Evolutionary conservation across 2,329 filamentous ascomycete genomes (phyloP).

Genomic region (Decorospora gaudefroyi): DNA sequence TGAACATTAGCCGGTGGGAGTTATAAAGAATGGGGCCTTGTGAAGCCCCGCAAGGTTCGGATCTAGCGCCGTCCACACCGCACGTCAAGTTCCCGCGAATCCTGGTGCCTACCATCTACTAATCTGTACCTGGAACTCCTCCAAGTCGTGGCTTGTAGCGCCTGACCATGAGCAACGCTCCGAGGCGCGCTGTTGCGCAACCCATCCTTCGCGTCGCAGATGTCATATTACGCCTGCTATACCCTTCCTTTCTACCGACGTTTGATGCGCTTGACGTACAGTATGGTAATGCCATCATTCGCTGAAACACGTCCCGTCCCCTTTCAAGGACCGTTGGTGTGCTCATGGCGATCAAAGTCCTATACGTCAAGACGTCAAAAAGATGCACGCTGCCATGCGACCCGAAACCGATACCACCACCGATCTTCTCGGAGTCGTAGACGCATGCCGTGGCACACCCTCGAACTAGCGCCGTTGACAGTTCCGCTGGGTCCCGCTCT

Average conservation of each 20-base stretch:
- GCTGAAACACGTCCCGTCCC: conserved; percentile 23
- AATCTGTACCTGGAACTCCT: conserved; percentile 19
- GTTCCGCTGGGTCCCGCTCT: conserved; percentile 11
- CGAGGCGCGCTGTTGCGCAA: conserved; percentile 13
- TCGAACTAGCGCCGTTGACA: conserved; percentile 24
- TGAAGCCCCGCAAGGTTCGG: conserved; percentile 5
- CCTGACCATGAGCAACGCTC: conserved; percentile 30
- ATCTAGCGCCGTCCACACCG: conserved; percentile 13
- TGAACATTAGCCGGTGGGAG: conserved; percentile 14
- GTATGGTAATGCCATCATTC: conserved; percentile 27
- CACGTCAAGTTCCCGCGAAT: conserved; percentile 15
- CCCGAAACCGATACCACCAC: conserved; percentile 33
- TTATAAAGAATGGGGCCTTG: conserved; percentile 6
- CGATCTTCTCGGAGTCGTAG: conserved; percentile 25
- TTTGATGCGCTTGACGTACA: conserved; percentile 4
- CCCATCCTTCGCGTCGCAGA: conserved; percentile 20
- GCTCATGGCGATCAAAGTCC: conserved; percentile 20
- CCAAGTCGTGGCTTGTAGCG: conserved; percentile 33
- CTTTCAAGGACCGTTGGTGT: conserved; percentile 10
- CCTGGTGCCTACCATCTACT: conserved; percentile 20
- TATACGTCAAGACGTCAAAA: conserved; percentile 28
- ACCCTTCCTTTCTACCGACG: conserved; percentile 4
- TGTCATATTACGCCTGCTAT: conserved; percentile 17
- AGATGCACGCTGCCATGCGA: conserved; percentile 28
- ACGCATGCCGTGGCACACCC: conserved; percentile 18